Evolutionary conservation across 169 alveolate species (phyloP).

Genomic region (Babesia sp.): DNA sequence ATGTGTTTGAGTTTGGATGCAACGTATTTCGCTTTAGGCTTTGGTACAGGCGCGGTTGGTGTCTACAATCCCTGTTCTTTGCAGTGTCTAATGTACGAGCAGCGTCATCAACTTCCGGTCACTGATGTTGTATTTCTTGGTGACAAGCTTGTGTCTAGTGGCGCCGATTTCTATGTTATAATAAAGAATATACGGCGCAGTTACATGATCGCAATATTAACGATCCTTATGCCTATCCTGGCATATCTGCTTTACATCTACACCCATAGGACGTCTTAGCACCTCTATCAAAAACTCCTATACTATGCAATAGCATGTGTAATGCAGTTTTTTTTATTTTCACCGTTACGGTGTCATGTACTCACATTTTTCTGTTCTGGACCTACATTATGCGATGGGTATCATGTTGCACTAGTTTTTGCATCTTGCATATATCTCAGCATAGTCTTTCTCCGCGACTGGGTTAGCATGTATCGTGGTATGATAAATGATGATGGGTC

Average conservation of each 20-base stretch:
- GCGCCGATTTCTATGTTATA: slow-evolving; percentile 61
- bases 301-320: background rate
- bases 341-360: background rate
- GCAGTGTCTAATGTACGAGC: slow-evolving; percentile 16
- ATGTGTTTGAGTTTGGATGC: slow-evolving; percentile 12
- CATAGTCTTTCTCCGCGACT: slow-evolving; percentile 83
- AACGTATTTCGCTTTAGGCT: slow-evolving; percentile 42
- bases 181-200: slow-evolving; percentile 20
- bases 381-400: background rate
- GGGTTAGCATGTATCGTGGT: slow-evolving; percentile 88
- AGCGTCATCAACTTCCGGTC: slow-evolving; percentile 59
- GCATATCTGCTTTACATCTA: slow-evolving; percentile 16
- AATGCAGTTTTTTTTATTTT: background rate
- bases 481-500: slow-evolving; percentile 76
- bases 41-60: slow-evolving; percentile 57
- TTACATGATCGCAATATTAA: background rate
- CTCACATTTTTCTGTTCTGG: background rate
- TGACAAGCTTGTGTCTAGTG: slow-evolving; percentile 48
- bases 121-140: slow-evolving; percentile 55
- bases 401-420: too few relatives aligned
- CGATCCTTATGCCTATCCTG: slow-evolving; percentile 29
- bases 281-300: background rate
- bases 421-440: too few relatives aligned
- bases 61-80: slow-evolving; percentile 25
- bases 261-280: background rate